Conservation (phyloP, 176 grass and related monocot genomes). For the Chloris gayana region DNA sequence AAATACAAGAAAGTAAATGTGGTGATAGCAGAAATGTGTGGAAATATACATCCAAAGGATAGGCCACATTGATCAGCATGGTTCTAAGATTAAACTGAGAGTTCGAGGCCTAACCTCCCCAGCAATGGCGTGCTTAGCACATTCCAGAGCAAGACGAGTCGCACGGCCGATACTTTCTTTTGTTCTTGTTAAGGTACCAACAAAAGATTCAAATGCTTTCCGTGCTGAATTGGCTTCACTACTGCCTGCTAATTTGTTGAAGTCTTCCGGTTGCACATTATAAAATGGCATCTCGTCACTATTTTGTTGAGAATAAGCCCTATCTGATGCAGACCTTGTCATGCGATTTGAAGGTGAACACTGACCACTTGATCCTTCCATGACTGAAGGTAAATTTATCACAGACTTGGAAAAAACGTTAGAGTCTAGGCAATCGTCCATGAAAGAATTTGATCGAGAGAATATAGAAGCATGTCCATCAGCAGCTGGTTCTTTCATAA, state of each 20-base stretch:
- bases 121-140: conserved; percentile 91
- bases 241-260: conserved; percentile 48
- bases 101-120: conserved; percentile 72
- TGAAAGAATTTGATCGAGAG: conserved; percentile 64
- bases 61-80: conserved; percentile 20
- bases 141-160: conserved; percentile 93
- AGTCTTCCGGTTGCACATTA: conserved; percentile 43
- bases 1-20: conserved; percentile 26
- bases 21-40: background rate
- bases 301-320: conserved; percentile 50
- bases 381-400: conserved; percentile 50
- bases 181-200: conserved; percentile 82
- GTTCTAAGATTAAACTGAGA: conserved; percentile 34
- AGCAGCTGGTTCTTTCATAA: conserved; percentile 77
- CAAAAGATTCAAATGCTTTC: conserved; percentile 76
- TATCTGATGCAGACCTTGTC: conserved; percentile 48
- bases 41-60: conserved; percentile 18
- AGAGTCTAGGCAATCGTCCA: conserved; percentile 55
- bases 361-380: conserved; percentile 52
- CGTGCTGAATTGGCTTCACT: conserved; percentile 69
- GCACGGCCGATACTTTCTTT: conserved; percentile 95
- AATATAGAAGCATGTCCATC: conserved; percentile 60
- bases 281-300: conserved; percentile 46
- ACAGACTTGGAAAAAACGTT: conserved; percentile 54
- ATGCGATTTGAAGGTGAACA: conserved; percentile 61